Conservation (phyloP, 345 rosid genomes). For the Brassica nigra region DNA sequence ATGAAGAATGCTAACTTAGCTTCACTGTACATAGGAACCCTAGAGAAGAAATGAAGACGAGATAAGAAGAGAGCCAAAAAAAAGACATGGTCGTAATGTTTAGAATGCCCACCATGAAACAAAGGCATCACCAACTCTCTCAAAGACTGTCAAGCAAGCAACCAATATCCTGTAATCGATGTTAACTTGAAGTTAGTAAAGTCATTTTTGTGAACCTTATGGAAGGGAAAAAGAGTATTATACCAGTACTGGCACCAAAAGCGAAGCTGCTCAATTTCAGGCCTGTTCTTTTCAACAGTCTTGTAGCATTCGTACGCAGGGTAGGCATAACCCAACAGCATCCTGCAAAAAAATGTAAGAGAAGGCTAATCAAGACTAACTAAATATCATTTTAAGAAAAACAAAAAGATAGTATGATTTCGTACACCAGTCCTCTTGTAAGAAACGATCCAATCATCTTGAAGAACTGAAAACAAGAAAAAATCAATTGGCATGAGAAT, state of each 20-base stretch:
- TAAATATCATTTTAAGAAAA: neutral
- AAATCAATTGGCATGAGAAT: constrained; percentile 3
- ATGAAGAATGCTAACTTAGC: constrained; percentile 77
- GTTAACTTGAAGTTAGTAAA: neutral
- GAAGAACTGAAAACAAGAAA: constrained; percentile 19
- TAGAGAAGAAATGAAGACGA: constrained; percentile 38
- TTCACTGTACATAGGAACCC: constrained; percentile 84
- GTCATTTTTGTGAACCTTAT: neutral
- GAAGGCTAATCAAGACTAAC: constrained; percentile 10
- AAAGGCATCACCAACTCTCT: constrained; percentile 70
- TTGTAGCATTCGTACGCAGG: constrained; percentile 85
- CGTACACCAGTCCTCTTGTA: constrained; percentile 68
- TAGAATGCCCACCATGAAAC: constrained; percentile 59
- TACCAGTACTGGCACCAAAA: constrained; percentile 93
- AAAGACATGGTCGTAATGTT: neutral
- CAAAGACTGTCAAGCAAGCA: constrained; percentile 64
- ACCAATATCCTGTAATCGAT: constrained; percentile 67
- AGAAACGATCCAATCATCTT: constrained; percentile 64
- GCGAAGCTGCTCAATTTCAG: constrained; percentile 56
- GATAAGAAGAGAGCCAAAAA: neutral
- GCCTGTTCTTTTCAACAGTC: constrained; percentile 56
- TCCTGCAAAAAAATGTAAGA: constrained; percentile 37
- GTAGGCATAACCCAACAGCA: constrained; percentile 74
- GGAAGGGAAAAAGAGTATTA: neutral
- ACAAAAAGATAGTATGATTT: neutral